These are phyloP conservation scores for Vaccinium vitisidaea DNA, from an alignment of 148 eudicot species.

Conservation along the genomic window DNA sequence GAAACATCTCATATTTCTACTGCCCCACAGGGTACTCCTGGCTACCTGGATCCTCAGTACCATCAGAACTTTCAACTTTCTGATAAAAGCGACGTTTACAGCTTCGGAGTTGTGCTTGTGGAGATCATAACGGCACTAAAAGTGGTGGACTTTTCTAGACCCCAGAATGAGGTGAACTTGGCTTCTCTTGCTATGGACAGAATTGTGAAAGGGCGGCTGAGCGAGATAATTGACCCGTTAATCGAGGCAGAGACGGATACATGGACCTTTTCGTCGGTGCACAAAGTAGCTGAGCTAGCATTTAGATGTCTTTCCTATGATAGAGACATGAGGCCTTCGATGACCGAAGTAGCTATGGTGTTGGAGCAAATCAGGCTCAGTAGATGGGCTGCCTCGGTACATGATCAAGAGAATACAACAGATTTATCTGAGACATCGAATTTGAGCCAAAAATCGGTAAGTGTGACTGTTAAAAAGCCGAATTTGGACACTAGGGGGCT, in stretches of 20 bases:
- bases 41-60: slow-evolving; percentile 78
- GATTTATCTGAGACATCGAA: slow-evolving; percentile 24
- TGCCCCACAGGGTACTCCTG: slow-evolving; percentile 77
- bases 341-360: slow-evolving; percentile 50
- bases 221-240: slow-evolving; percentile 58
- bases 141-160: slow-evolving; percentile 57
- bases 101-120: slow-evolving; percentile 67
- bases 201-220: slow-evolving; percentile 43
- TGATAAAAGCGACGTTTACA: slow-evolving; percentile 68
- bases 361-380: slow-evolving; percentile 43
- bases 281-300: slow-evolving; percentile 50
- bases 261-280: slow-evolving; percentile 32
- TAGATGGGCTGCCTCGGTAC: slow-evolving; percentile 13
- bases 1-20: slow-evolving; percentile 70
- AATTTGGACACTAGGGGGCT: slow-evolving; percentile 8
- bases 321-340: slow-evolving; percentile 54
- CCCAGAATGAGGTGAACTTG: slow-evolving; percentile 52
- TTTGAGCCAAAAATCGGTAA: slow-evolving; percentile 21
- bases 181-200: slow-evolving; percentile 51
- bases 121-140: slow-evolving; percentile 63
- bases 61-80: slow-evolving; percentile 67
- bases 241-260: slow-evolving; percentile 30
- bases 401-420: slow-evolving; percentile 1
- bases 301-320: slow-evolving; percentile 49
- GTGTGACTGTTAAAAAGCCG: slow-evolving; percentile 1